phyloP scores from a whole-genome alignment of 2,329 filamentous ascomycete genomes.

The Cladorrhinum sp. region DNA sequence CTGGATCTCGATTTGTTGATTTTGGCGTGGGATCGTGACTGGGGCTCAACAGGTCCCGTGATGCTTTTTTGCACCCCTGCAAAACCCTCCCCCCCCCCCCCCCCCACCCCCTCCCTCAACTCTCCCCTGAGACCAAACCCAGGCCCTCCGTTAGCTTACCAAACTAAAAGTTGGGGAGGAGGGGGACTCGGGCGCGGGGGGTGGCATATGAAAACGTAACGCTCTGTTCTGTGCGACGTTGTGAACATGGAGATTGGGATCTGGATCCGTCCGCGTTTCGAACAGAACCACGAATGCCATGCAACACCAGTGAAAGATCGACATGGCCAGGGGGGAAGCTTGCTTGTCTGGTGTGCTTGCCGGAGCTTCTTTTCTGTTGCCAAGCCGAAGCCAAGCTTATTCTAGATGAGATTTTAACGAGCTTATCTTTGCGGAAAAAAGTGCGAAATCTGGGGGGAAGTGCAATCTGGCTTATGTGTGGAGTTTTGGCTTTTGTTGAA shows the following conservation, averaged over 20 bases:
- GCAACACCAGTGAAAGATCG: slow-evolving; percentile 29
- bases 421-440: not conserved
- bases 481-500: not conserved
- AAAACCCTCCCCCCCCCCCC: too few relatives aligned
- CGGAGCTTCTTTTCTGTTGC: too few relatives aligned
- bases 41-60: not conserved
- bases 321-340: slow-evolving; percentile 3
- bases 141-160: too few relatives aligned
- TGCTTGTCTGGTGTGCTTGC: not conserved
- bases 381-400: not conserved
- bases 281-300: slow-evolving; percentile 9
- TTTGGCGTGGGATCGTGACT: not conserved
- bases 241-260: too few relatives aligned
- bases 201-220: not conserved
- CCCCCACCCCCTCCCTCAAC: not conserved
- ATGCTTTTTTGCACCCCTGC: not conserved
- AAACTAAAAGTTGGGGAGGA: too few relatives aligned
- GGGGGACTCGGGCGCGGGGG: not conserved
- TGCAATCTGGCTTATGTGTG: not conserved
- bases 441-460: not conserved
- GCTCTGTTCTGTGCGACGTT: not conserved
- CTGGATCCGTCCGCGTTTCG: slow-evolving; percentile 1
- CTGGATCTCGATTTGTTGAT: not conserved
- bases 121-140: not conserved
- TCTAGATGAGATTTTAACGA: not conserved